Evolutionary conservation across 345 rosid species (phyloP).

Genomic region (Alliaria petiolata): DNA sequence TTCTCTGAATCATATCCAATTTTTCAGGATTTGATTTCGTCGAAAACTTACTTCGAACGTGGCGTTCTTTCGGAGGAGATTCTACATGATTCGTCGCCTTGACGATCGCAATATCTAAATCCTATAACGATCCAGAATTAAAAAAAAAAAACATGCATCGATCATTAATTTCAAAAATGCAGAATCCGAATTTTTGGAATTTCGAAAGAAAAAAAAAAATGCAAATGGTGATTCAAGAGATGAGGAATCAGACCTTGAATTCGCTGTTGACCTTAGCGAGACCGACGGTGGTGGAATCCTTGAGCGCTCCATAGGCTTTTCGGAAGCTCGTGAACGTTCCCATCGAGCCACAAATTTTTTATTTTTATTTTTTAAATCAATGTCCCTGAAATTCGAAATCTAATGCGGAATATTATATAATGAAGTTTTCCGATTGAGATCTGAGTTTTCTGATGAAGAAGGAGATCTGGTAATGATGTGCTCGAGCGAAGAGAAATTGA

Average conservation of each 20-base stretch:
- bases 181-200: neutral
- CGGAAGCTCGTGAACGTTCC: conserved; percentile 78
- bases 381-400: neutral
- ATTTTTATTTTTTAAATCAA: neutral
- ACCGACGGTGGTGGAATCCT: conserved; percentile 95
- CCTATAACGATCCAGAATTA: conserved; percentile 35
- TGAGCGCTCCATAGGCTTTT: conserved; percentile 95
- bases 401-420: neutral
- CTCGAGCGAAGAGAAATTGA: neutral
- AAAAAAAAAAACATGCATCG: neutral
- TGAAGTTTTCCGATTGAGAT: neutral
- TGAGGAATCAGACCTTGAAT: conserved; percentile 71
- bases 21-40: neutral
- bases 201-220: no score
- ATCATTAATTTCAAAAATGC: no score
- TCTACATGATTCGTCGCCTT: conserved; percentile 97
- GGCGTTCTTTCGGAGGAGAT: conserved; percentile 96
- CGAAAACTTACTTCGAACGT: conserved; percentile 67
- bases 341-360: conserved; percentile 41
- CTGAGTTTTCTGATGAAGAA: neutral
- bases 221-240: neutral
- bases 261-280: conserved; percentile 99
- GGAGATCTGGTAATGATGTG: neutral
- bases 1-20: no score
- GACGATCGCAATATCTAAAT: conserved; percentile 91